phyloP scores from a whole-genome alignment of 345 rosid genomes.

The Populus ilicifolia region DNA sequence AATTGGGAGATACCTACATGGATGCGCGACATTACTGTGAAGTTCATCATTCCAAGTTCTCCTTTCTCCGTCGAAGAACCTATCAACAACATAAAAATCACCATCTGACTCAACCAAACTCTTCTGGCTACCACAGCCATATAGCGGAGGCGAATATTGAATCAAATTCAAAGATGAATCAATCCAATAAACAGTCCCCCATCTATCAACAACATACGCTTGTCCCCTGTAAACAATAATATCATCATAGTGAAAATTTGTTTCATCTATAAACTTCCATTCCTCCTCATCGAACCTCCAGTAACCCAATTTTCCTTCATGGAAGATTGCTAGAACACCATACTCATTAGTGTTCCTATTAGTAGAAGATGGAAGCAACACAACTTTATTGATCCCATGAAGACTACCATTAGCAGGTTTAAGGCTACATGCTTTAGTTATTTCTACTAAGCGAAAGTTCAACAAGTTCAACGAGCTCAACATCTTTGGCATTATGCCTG shows the following conservation, averaged over 20 bases:
- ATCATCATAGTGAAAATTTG: conserved; percentile 15
- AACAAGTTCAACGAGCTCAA: conserved; percentile 14
- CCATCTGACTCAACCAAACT: conserved; percentile 27
- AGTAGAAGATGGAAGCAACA: not conserved
- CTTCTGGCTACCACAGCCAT: conserved; percentile 14
- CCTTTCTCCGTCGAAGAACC: conserved; percentile 14
- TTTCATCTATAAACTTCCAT: conserved; percentile 16
- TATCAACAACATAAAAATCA: conserved; percentile 23
- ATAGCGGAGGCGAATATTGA: conserved; percentile 14
- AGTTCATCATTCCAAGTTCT: not conserved
- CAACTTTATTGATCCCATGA: conserved; percentile 15
- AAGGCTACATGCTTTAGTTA: conserved; percentile 4
- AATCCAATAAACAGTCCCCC: conserved; percentile 21
- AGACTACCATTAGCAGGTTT: not conserved
- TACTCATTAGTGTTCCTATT: too few species aligned
- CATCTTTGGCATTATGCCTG: too few species aligned
- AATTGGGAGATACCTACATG: not conserved
- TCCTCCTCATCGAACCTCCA: conserved; percentile 12
- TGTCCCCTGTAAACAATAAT: conserved; percentile 8
- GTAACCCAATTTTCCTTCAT: conserved; percentile 19
- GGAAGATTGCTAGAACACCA: conserved; percentile 1
- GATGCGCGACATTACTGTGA: not conserved
- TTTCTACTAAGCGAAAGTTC: conserved; percentile 4
- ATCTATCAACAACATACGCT: conserved; percentile 19
- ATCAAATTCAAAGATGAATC: conserved; percentile 12